Evolutionary conservation across 2,329 filamentous ascomycete species (phyloP), one percentile per base, ranked within the genome.

Genomic region (Onygenales sp.): DNA sequence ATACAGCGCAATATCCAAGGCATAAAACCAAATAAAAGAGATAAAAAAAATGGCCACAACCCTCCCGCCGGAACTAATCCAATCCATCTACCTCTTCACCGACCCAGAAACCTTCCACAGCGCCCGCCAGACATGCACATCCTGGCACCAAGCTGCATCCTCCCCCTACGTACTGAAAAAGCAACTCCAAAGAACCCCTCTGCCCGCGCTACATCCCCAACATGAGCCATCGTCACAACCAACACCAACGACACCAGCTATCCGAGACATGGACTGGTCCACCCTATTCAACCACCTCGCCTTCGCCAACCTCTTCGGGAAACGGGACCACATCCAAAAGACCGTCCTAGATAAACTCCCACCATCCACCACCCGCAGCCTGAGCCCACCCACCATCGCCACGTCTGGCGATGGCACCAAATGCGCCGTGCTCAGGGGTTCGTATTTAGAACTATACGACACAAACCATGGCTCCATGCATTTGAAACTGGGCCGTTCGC

Each of bases 1-100:
- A 27, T 27, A 27, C 37, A 40, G 37, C 10, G 37, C 10, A 40
- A 40, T 14, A 11, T 14, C 37, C 37, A 11, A 14, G 3, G 11
- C 37, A 14, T 6, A 36, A 9, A n/a, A 10, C 9, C 34, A 33
- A 43, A n/a, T 27, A 14, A 21, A 9, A 46, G 45, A 43, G 14
- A 17, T 27, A 27, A 34, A 39, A 17, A 17, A 39, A 11, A 56
- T 56, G 56, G 45, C 53, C 31, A 36, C 48, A 17, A 46, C 33
- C 37, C 56, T 62, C 10, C 60, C 60, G 7, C 46, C 52, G 33
- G 60, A 62, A 48, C 53, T 62, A 36, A 52, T 61, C 33, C 58
- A 60, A 39, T 56, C 55, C 21, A 56, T 62, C 44, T 57, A 61
- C 7, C 51, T 55, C 33, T 47, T 55, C 42, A 42, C 57, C 9